Percentiles rank a stretch among this genome's conserved stretches.
Evolutionary conservation across 495 filamentous ascomycete genomes (phyloP).

Genomic region (Annulohypoxylon moriforme): DNA sequence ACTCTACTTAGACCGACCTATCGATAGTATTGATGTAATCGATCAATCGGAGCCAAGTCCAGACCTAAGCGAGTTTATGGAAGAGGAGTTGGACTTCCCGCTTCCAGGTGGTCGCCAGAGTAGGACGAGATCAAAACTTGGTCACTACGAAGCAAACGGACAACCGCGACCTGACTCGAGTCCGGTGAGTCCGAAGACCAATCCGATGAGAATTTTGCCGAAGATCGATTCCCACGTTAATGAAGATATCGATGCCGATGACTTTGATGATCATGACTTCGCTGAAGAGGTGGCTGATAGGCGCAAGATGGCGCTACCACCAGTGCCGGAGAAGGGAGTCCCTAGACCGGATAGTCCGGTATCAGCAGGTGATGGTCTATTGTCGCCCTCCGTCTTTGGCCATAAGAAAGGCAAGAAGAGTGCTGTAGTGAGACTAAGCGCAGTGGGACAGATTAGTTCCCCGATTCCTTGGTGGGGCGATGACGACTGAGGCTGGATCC

Average conservation of each 20-base stretch:
- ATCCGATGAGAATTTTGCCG: constrained; percentile 16
- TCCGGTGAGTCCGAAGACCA: constrained; percentile 28
- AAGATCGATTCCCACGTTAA: constrained; percentile 1
- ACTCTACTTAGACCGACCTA: constrained; percentile 47
- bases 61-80: constrained; percentile 55
- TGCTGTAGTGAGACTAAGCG: constrained; percentile 58
- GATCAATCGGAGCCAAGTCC: constrained; percentile 53
- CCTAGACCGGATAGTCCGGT: constrained; percentile 52
- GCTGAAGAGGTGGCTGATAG: constrained; percentile 17
- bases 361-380: constrained; percentile 43
- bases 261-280: constrained; percentile 24
- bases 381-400: constrained; percentile 39
- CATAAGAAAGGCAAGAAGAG: constrained; percentile 56
- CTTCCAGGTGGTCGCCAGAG: constrained; percentile 35
- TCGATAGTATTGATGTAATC: constrained; percentile 41
- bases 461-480: constrained; percentile 59
- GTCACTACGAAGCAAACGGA: constrained; percentile 4
- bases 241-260: constrained; percentile 21
- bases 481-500: constrained; percentile 47
- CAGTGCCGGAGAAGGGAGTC: constrained; percentile 28
- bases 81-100: constrained; percentile 45
- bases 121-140: constrained; percentile 33
- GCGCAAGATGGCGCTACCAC: background rate
- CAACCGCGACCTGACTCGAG: constrained; percentile 41
- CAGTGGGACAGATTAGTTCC: constrained; percentile 53